Evolutionary conservation across 176 grass and related monocot genomes (phyloP).

Genomic region (Aegilops bicornis): DNA sequence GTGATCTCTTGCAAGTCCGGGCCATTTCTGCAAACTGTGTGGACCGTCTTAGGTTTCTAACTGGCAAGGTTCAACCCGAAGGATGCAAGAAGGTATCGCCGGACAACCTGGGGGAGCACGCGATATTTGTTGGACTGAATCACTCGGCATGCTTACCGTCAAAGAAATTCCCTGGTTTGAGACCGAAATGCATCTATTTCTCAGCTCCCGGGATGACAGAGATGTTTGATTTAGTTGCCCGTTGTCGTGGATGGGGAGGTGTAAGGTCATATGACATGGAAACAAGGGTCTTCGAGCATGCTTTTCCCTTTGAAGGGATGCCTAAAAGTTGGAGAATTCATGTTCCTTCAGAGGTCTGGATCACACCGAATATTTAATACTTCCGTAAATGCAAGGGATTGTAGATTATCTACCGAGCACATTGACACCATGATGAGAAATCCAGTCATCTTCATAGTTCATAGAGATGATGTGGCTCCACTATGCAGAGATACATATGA

Average conservation of each 20-base stretch:
- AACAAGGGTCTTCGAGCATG: not conserved
- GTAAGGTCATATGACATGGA: not conserved
- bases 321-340: not conserved
- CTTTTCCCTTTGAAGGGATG: not conserved
- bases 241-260: not conserved
- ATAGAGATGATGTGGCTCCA: too few species aligned
- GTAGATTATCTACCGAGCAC: too few species aligned
- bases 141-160: slow-evolving; percentile 2
- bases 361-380: slow-evolving; percentile 4
- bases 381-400: too few species aligned
- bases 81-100: not conserved
- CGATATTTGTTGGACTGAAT: slow-evolving; percentile 15
- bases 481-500: too few species aligned
- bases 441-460: too few species aligned
- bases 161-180: not conserved
- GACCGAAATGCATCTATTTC: not conserved
- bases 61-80: not conserved
- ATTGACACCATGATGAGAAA: too few species aligned
- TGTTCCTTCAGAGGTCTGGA: not conserved
- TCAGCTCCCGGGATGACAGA: not conserved
- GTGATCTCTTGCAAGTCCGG: slow-evolving; percentile 1
- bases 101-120: not conserved
- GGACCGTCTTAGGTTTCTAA: not conserved
- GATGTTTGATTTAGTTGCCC: not conserved
- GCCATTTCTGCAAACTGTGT: not conserved